Evolutionary conservation across 768 basidiomycete genomes (phyloP).

Genomic region (Harrya chromipes): DNA sequence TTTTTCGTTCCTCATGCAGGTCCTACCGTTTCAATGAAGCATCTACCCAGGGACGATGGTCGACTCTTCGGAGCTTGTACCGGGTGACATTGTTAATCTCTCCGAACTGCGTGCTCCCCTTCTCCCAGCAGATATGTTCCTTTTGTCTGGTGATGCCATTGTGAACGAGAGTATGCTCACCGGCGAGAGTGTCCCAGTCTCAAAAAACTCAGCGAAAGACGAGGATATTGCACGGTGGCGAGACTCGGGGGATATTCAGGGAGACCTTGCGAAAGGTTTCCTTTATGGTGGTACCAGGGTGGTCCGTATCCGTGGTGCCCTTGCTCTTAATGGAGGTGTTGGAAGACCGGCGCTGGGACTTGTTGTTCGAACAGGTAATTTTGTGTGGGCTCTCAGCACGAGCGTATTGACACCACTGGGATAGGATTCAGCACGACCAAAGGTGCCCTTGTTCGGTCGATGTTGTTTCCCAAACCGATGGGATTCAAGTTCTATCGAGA

Average conservation of each 20-base stretch:
- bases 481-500: conserved; percentile 99
- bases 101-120: conserved; percentile 66
- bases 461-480: conserved; percentile 98
- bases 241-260: conserved; percentile 53
- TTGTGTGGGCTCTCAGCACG: background rate
- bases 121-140: conserved; percentile 87
- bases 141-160: conserved; percentile 95
- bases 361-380: conserved; percentile 80
- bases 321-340: conserved; percentile 48
- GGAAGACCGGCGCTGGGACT: conserved; percentile 70
- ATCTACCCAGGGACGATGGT: conserved; percentile 55
- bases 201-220: conserved; percentile 82
- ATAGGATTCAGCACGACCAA: conserved; percentile 95
- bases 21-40: background rate
- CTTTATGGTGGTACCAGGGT: conserved; percentile 89
- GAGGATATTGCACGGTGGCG: conserved; percentile 71
- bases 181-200: conserved; percentile 96
- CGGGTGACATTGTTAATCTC: conserved; percentile 92
- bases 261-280: conserved; percentile 77
- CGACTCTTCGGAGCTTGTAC: conserved; percentile 78
- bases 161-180: conserved; percentile 99
- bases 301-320: conserved; percentile 73
- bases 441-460: conserved; percentile 91
- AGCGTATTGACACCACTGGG: conserved; percentile 9
- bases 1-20: conserved; percentile 5